Evolutionary conservation across 2,329 filamentous ascomycete genomes (phyloP).

Genomic region (Aspergillus sp.): DNA sequence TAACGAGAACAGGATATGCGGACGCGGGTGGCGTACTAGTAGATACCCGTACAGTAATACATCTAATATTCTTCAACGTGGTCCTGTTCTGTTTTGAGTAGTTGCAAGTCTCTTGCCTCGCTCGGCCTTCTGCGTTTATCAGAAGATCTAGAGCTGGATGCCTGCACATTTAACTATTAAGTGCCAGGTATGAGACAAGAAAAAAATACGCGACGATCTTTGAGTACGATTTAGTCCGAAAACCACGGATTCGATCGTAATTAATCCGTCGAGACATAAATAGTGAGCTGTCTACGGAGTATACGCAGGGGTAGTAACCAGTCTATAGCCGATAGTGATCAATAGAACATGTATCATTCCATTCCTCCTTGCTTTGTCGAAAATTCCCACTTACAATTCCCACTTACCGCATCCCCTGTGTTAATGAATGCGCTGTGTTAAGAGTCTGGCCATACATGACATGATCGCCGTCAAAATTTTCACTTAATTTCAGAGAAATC

Average conservation of each 20-base stretch:
- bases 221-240: slow-evolving; percentile 44
- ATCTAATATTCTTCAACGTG: neutral
- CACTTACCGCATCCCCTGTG: no score
- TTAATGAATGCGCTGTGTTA: no score
- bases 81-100: slow-evolving; percentile 1
- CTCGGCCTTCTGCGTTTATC: slow-evolving; percentile 37
- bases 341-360: no score
- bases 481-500: no score
- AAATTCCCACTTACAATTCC: no score
- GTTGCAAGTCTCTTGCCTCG: slow-evolving; percentile 43
- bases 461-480: no score
- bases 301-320: no score
- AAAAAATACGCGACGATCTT: slow-evolving; percentile 41
- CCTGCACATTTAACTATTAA: slow-evolving; percentile 11
- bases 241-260: slow-evolving; percentile 36
- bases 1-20: slow-evolving; percentile 45
- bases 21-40: slow-evolving; percentile 49
- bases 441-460: no score
- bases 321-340: no score
- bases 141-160: slow-evolving; percentile 39
- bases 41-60: slow-evolving; percentile 7
- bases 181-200: slow-evolving; percentile 43
- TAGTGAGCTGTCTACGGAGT: slow-evolving; percentile 1
- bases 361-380: no score
- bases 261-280: slow-evolving; percentile 40